phyloP scores from a whole-genome alignment of 495 filamentous ascomycete genomes.

The Astrothelium subdiscretum region DNA sequence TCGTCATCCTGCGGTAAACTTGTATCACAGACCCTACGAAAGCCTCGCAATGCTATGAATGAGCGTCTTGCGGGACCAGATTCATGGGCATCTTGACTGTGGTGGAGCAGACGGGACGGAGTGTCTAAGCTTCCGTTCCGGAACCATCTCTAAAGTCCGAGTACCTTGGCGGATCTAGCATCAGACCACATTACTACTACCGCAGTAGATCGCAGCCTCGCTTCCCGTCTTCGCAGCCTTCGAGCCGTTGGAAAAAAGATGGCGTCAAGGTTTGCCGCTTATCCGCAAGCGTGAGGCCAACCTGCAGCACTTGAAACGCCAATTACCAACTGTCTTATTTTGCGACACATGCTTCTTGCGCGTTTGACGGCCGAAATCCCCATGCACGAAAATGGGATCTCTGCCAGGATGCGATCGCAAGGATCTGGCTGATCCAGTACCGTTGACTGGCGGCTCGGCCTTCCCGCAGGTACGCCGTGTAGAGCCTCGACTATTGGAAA shows the following conservation, averaged over 20 bases:
- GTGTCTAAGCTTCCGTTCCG: neutral
- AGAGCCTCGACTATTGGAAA: neutral
- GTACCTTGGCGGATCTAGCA: neutral
- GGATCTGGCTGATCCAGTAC: neutral
- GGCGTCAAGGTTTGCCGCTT: slow-evolving; percentile 1
- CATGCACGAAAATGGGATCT: neutral
- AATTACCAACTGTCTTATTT: neutral
- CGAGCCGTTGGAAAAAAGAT: neutral
- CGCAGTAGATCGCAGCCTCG: too few relatives aligned
- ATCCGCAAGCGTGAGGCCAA: neutral
- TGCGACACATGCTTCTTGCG: neutral
- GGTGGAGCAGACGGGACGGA: neutral
- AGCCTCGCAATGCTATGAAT: neutral
- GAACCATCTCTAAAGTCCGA: neutral
- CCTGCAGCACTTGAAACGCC: neutral
- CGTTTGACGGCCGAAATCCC: neutral
- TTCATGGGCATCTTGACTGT: too few relatives aligned
- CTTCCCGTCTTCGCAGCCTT: neutral
- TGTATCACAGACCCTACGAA: neutral
- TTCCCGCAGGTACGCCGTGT: neutral
- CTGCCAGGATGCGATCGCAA: neutral
- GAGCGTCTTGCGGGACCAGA: too few relatives aligned
- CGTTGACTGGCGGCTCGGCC: neutral
- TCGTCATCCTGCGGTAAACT: neutral
- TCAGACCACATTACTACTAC: neutral